phyloP scores from a whole-genome alignment of 1,284 basidiomycete genomes.

The Naganishia sp. region DNA sequence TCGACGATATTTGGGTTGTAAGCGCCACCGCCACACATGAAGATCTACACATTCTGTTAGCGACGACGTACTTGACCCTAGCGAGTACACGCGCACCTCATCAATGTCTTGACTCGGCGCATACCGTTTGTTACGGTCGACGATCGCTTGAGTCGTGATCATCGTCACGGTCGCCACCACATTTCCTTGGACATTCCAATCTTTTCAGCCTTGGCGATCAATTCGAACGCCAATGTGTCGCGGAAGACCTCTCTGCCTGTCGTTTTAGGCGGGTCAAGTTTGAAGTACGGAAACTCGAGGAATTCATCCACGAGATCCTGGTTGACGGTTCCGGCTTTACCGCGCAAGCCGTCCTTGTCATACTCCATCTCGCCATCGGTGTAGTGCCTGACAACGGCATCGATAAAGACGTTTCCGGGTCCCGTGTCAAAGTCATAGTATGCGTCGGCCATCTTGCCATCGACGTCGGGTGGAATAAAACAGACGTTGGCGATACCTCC shows the following conservation, averaged over 20 bases:
- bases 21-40: conserved; percentile 38
- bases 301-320: conserved; percentile 36
- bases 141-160: conserved; percentile 37
- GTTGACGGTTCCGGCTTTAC: conserved; percentile 35
- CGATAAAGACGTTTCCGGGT: conserved; percentile 38
- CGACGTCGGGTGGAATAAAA: conserved; percentile 36
- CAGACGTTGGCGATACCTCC: conserved; percentile 35
- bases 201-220: conserved; percentile 34
- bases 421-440: conserved; percentile 41
- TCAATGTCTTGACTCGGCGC: conserved; percentile 36
- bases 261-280: conserved; percentile 37
- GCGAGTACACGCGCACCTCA: conserved; percentile 20
- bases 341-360: conserved; percentile 36
- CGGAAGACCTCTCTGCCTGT: conserved; percentile 37
- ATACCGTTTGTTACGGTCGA: conserved; percentile 37
- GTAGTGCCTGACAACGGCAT: conserved; percentile 36
- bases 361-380: conserved; percentile 36
- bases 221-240: conserved; percentile 35
- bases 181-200: conserved; percentile 31
- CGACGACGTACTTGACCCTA: background rate
- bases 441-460: conserved; percentile 32
- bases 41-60: conserved; percentile 21
- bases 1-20: conserved; percentile 37
- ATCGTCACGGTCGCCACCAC: conserved; percentile 37
- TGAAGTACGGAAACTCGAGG: conserved; percentile 33